These are phyloP conservation scores for Penicillium fuscoglaucum DNA, from an alignment of 2,329 filamentous ascomycete species.

Conservation along the genomic window DNA sequence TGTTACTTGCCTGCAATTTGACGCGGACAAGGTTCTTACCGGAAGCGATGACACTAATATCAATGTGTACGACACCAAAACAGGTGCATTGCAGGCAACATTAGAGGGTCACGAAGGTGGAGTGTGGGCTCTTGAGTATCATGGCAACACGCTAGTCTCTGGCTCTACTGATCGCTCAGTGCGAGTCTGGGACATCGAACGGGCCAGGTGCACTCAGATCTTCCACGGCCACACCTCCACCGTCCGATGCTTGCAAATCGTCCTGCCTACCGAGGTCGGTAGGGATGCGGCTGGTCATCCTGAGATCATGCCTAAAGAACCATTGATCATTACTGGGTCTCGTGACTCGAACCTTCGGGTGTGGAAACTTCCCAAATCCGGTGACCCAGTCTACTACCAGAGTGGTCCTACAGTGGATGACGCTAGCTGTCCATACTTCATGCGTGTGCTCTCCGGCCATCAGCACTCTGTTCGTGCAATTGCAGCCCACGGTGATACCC, in stretches of 20 bases:
- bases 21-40: constrained; percentile 96
- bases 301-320: constrained; percentile 89
- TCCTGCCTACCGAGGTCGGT: constrained; percentile 80
- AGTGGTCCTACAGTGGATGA: constrained; percentile 70
- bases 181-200: constrained; percentile 99
- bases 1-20: constrained; percentile 96
- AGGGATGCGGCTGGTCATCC: constrained; percentile 68
- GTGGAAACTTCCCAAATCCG: constrained; percentile 85
- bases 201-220: constrained; percentile 86
- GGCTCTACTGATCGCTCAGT: constrained; percentile 95
- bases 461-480: constrained; percentile 94
- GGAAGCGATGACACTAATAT: constrained; percentile 97
- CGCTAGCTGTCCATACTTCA: constrained; percentile 89
- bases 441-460: constrained; percentile 82
- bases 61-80: constrained; percentile 97
- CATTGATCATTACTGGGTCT: constrained; percentile 94
- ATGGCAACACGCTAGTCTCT: constrained; percentile 91
- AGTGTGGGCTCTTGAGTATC: constrained; percentile 95
- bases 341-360: constrained; percentile 91
- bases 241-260: constrained; percentile 89
- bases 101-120: constrained; percentile 94
- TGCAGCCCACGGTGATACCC: constrained; percentile 86
- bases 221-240: constrained; percentile 98
- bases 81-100: constrained; percentile 77
- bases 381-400: constrained; percentile 76